Percentiles rank a stretch among this genome's conserved stretches.
These are phyloP conservation scores for Skeletonema potamos DNA, from an alignment of 108 stramenopile species.

Conservation along the genomic window DNA sequence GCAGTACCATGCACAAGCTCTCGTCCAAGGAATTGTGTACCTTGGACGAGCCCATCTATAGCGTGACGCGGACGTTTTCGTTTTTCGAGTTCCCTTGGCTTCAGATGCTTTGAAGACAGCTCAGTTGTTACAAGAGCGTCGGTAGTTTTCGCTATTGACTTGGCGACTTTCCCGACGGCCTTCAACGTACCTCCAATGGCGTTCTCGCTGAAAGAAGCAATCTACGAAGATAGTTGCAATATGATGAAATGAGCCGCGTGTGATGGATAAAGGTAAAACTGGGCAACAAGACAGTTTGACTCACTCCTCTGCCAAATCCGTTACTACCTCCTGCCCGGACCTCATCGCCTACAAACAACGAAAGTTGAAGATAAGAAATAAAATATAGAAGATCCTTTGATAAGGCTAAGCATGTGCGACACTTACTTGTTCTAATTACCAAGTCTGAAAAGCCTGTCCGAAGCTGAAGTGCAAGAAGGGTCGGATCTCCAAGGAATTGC, in stretches of 20 bases:
- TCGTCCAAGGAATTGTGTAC: constrained; percentile 22
- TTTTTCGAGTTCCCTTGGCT: constrained; percentile 3
- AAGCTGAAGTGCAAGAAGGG: constrained; percentile 12
- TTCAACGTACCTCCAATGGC: constrained; percentile 23
- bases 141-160: constrained; percentile 12
- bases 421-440: constrained; percentile 20
- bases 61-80: constrained; percentile 11
- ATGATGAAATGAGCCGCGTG: background rate
- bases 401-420: background rate
- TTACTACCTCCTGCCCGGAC: constrained; percentile 13
- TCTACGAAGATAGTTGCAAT: background rate
- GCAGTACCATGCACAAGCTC: constrained; percentile 27
- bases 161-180: constrained; percentile 20
- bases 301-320: constrained; percentile 31
- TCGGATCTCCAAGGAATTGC: constrained; percentile 33
- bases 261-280: background rate
- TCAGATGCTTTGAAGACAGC: constrained; percentile 21
- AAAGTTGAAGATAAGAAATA: background rate
- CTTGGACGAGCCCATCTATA: constrained; percentile 24
- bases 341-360: constrained; percentile 5
- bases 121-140: constrained; percentile 24
- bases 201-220: constrained; percentile 11
- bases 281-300: background rate
- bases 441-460: constrained; percentile 25
- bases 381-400: background rate